These are phyloP conservation scores for Astrothelium subdiscretum DNA, from an alignment of 495 filamentous ascomycete species.

Conservation along the genomic window DNA sequence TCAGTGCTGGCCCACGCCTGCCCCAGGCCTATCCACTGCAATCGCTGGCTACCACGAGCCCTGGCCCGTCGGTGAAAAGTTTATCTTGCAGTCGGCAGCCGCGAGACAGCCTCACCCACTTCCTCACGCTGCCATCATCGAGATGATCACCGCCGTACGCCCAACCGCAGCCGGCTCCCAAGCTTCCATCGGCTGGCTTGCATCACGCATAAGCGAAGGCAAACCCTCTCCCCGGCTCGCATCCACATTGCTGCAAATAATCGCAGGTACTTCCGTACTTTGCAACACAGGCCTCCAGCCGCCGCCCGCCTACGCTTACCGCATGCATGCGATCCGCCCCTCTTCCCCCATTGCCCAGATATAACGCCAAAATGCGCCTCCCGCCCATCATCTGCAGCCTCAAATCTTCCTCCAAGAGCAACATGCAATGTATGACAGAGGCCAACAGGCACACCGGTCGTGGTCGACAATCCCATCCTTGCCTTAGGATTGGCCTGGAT, in stretches of 20 bases:
- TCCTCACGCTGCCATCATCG: neutral
- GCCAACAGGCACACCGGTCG: neutral
- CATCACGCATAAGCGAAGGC: neutral
- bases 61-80: too few relatives aligned
- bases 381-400: neutral
- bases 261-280: neutral
- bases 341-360: neutral
- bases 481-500: too few relatives aligned
- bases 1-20: neutral
- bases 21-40: too few relatives aligned
- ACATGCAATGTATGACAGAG: neutral
- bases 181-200: neutral
- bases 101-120: neutral
- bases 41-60: too few relatives aligned
- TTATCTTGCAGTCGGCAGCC: neutral
- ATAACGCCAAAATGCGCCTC: neutral
- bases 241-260: too few relatives aligned
- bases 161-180: neutral
- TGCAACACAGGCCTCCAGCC: neutral
- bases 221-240: neutral
- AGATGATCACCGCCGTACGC: neutral
- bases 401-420: neutral
- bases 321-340: neutral
- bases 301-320: neutral
- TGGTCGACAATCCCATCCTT: too few relatives aligned